phyloP scores from a whole-genome alignment of 148 eudicot genomes.

The Arctostaphylos glauca region DNA sequence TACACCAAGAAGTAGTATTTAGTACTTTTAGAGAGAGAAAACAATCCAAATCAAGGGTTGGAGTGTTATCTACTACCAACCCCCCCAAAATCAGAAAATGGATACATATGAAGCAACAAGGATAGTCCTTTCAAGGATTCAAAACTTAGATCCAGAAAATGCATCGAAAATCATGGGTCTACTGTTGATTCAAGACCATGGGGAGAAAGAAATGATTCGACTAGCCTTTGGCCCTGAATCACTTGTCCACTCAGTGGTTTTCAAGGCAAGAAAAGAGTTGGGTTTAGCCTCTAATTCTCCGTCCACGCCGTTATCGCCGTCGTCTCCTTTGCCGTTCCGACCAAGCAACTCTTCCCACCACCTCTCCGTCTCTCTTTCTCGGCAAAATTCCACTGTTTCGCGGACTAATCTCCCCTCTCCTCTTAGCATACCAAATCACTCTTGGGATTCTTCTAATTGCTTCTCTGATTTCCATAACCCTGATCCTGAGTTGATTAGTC shows the following conservation, averaged over 20 bases:
- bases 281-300: conserved; percentile 49
- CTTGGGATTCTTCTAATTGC: conserved; percentile 33
- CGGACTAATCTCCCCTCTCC: conserved; percentile 54
- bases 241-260: conserved; percentile 55
- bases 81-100: conserved; percentile 30
- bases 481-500: conserved; percentile 36
- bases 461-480: conserved; percentile 36
- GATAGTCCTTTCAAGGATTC: conserved; percentile 69
- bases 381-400: conserved; percentile 37
- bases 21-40: not conserved
- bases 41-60: conserved; percentile 7
- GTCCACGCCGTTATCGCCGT: conserved; percentile 40
- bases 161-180: conserved; percentile 91
- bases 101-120: conserved; percentile 91
- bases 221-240: conserved; percentile 89
- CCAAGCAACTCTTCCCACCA: not conserved
- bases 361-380: conserved; percentile 27
- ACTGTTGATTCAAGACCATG: conserved; percentile 79
- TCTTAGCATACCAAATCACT: conserved; percentile 43
- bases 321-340: conserved; percentile 41
- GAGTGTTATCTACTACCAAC: conserved; percentile 23
- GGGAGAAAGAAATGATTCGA: conserved; percentile 93
- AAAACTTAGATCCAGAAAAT: conserved; percentile 71
- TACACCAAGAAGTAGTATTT: not conserved
- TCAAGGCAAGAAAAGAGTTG: conserved; percentile 64